phyloP scores from a whole-genome alignment of 176 grass and related monocot genomes.

The Carex scoparia region DNA sequence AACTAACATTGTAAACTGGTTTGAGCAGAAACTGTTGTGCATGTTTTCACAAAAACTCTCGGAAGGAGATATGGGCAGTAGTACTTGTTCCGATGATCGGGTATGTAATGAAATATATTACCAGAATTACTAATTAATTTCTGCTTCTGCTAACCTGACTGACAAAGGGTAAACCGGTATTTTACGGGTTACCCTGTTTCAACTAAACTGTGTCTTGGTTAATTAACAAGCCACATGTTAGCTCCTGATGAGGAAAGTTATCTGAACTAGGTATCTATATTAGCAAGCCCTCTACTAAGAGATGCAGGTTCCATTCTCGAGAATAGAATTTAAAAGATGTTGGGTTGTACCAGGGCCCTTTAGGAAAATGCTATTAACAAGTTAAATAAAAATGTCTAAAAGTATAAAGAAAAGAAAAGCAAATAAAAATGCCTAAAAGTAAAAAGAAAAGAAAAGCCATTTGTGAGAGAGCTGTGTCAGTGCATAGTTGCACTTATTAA shows the following conservation, averaged over 20 bases:
- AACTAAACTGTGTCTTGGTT: background rate
- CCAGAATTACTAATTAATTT: background rate
- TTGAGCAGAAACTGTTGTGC: background rate
- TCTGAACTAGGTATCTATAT: background rate
- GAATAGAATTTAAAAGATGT: no score
- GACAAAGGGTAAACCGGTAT: background rate
- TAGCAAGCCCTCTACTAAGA: background rate
- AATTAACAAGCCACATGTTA: background rate
- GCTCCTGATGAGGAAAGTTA: background rate
- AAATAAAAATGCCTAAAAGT: background rate
- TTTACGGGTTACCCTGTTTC: background rate
- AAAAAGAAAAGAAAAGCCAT: background rate
- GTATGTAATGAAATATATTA: background rate
- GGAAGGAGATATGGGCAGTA: background rate
- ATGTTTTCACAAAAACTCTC: background rate
- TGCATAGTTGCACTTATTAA: background rate
- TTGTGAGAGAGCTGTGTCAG: background rate
- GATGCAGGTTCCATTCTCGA: no score
- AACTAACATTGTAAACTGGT: background rate
- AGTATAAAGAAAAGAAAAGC: background rate
- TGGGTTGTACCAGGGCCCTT: no score
- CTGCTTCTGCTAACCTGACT: background rate
- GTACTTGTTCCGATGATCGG: background rate
- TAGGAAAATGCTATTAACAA: background rate
- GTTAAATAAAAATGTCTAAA: background rate